These are phyloP conservation scores for Coffea humblotiana DNA, from an alignment of 305 asterid genomes.

Conservation along the genomic window DNA sequence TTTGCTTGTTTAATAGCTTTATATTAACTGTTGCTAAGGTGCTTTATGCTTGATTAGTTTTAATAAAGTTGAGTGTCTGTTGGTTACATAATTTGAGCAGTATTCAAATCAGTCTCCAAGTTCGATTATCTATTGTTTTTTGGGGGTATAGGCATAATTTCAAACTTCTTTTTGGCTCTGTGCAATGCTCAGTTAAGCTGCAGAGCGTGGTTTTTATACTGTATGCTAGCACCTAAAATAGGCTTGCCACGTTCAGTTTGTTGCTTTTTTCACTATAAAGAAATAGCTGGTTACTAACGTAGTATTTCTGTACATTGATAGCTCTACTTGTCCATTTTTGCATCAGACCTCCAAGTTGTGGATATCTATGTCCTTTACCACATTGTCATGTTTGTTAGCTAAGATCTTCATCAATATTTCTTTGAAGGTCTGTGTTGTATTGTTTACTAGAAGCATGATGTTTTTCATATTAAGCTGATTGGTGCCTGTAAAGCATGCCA, in stretches of 20 bases:
- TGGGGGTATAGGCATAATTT: neutral
- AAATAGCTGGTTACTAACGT: neutral
- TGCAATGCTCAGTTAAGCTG: neutral
- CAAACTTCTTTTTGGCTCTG: neutral
- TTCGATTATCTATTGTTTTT: neutral
- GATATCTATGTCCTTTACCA: neutral
- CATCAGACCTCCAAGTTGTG: neutral
- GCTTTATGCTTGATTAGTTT: neutral
- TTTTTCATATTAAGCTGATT: neutral
- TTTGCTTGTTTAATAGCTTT: conserved; percentile 2
- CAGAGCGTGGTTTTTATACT: neutral
- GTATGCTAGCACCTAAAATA: neutral
- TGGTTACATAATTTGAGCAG: neutral
- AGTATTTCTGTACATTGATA: neutral
- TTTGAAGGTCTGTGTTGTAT: neutral
- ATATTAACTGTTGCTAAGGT: neutral
- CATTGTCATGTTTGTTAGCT: neutral
- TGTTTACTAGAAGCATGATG: neutral
- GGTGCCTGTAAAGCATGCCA: neutral
- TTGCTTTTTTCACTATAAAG: too few relatives aligned
- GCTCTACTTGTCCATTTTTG: neutral
- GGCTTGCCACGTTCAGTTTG: neutral
- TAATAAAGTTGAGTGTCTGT: neutral
- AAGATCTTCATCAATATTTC: neutral
- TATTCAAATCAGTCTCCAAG: neutral